Percentiles rank a stretch among this genome's conserved stretches.
Conservation (phyloP, 441 rosid species). For the Pelargonium australe region DNA sequence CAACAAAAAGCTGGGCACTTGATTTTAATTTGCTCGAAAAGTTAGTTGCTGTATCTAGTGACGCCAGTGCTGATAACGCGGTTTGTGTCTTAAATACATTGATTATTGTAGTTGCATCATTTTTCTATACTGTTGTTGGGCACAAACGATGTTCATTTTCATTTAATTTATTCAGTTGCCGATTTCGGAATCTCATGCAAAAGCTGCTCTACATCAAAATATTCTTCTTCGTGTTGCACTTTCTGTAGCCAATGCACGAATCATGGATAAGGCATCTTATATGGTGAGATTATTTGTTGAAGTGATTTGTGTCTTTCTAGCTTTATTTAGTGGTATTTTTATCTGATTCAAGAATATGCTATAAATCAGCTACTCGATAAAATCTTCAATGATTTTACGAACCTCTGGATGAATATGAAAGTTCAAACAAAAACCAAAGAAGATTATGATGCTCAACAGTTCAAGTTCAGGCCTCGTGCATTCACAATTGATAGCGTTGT, state of each 20-base stretch:
- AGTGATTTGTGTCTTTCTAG: conserved; percentile 1
- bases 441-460: conserved; percentile 50
- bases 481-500: conserved; percentile 66
- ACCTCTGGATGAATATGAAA: conserved; percentile 78
- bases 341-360: conserved; percentile 28
- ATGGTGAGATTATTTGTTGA: conserved; percentile 36
- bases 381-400: conserved; percentile 52
- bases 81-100: conserved; percentile 17
- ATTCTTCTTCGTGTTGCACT: conserved; percentile 59
- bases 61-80: conserved; percentile 41
- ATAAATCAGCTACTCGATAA: conserved; percentile 55
- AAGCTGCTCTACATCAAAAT: conserved; percentile 51
- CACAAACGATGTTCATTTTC: not conserved
- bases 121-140: not conserved
- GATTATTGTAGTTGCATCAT: not conserved
- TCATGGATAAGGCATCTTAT: conserved; percentile 58
- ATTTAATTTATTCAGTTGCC: conserved; percentile 17
- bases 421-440: conserved; percentile 56
- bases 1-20: conserved; percentile 34
- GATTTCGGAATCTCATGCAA: conserved; percentile 51
- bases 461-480: conserved; percentile 74
- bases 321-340: conserved; percentile 8
- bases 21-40: conserved; percentile 57
- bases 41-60: conserved; percentile 46
- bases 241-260: conserved; percentile 46